Percentiles rank a stretch among this genome's conserved stretches.
Conservation (phyloP, 768 basidiomycete species). For the Hydnomerulius pinastri region DNA sequence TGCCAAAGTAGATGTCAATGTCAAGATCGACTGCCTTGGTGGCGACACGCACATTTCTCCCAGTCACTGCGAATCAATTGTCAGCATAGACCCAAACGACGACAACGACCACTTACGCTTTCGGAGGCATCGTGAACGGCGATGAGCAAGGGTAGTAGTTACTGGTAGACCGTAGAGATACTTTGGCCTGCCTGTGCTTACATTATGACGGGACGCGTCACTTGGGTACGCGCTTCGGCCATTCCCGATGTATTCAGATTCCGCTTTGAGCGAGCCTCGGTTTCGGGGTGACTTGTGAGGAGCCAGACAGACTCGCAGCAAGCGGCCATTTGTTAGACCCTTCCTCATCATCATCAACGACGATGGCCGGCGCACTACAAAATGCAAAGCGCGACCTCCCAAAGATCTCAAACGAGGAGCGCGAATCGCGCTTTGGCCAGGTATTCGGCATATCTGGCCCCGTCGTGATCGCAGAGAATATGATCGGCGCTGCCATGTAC, state of each 20-base stretch:
- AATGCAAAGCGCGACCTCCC: conserved; percentile 87
- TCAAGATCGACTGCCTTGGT: not conserved
- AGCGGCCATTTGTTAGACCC: not conserved
- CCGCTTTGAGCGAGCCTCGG: conserved; percentile 28
- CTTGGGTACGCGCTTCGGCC: conserved; percentile 29
- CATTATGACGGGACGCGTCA: conserved; percentile 39
- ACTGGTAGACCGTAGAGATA: conserved; percentile 1
- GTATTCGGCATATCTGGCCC: conserved; percentile 98
- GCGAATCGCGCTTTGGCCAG: conserved; percentile 82
- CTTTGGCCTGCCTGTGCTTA: too few relatives aligned
- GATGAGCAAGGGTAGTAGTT: conserved; percentile 22
- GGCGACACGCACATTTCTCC: conserved; percentile 83
- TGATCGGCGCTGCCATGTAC: conserved; percentile 96
- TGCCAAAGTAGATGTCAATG: conserved; percentile 33
- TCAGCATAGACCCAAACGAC: conserved; percentile 7
- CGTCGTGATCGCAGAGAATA: conserved; percentile 95
- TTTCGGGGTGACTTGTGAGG: too few relatives aligned
- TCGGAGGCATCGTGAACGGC: conserved; percentile 77
- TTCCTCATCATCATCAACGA: conserved; percentile 15
- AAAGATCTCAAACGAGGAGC: conserved; percentile 89
- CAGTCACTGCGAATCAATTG: conserved; percentile 69
- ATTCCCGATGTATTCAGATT: conserved; percentile 25
- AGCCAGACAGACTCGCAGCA: not conserved
- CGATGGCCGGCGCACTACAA: conserved; percentile 90
- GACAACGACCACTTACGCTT: conserved; percentile 69